Base-by-base conservation (phyloP, 163 green algal genomes). In the Scenedesmus sp. region DNA sequence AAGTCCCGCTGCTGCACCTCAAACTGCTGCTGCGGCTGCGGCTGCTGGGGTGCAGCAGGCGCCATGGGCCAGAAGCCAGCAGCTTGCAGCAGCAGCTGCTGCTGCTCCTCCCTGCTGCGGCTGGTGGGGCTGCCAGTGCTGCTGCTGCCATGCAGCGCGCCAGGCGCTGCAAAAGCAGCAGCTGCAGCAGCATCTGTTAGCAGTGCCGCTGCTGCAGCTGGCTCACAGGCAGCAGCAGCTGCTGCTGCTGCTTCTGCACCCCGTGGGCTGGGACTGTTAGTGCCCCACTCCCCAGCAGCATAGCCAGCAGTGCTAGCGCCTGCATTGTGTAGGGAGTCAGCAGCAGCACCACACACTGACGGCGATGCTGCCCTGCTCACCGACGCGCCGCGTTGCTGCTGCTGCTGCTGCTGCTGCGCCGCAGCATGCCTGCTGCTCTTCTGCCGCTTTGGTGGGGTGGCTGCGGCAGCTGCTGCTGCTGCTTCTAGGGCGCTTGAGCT, bases 1-100 rank as follows among this genome's bases (percentile, higher is more conserved):
- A 73, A 26, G 59, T 87, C 59, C 20, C 23, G 6, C 54, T 70
- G 82, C 55, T 60, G 82, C 82, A 52, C 23, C 55, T 66, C 57
- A 15, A 87, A 15, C 23, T 79, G 82, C n/a, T 87, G 83, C 83
- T 76, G 83, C 59, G 57, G 83, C 57, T 88, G 59, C 83, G 56
- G 83, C 16, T 88, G 83, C 18, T n/a, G 57, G 8, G 6, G 23
- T 52, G 23, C 70, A 79, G 70, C 70, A 79, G 70, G 70, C 23
- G 6, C 5, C 70, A 52, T 52, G 20, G 70, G 70, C 70, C 70
- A 79, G 70, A 79, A 79, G 23, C 70, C 70, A 52, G n/a, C n/a
- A 46, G 57, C 83, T 76, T 88, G 82, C 57, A 46, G 26, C 59
- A 52, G 15, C 59, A 52, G 57, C 67, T 57, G 83, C 57, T 76